Evolutionary conservation across 75 land plant species (phyloP).

Genomic region (Sequoiadendron giganteum): DNA sequence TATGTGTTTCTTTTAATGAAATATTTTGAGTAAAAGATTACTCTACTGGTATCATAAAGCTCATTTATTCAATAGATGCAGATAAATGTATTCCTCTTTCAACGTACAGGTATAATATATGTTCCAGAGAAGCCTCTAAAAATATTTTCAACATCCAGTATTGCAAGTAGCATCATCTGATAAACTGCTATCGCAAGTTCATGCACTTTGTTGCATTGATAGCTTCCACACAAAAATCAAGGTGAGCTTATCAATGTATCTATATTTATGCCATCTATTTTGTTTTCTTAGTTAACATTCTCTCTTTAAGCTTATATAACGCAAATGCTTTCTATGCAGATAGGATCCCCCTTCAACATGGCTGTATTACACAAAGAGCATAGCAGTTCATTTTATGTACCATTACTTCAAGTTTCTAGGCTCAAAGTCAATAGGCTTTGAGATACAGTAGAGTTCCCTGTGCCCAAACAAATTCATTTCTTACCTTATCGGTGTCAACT

Average conservation of each 20-base stretch:
- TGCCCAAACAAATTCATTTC: neutral
- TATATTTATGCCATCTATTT: neutral
- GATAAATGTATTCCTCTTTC: neutral
- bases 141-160: slow-evolving; percentile 80
- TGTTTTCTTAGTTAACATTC: neutral
- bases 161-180: slow-evolving; percentile 61
- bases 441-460: slow-evolving; percentile 3
- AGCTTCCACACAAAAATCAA: neutral
- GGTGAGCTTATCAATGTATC: neutral
- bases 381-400: neutral
- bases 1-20: neutral
- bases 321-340: neutral
- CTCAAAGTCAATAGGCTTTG: neutral
- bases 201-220: neutral
- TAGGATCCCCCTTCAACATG: neutral
- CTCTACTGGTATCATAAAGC: neutral
- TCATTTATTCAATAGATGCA: neutral
- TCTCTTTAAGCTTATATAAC: neutral
- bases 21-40: neutral
- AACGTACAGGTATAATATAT: slow-evolving; percentile 65
- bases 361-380: neutral
- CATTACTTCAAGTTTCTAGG: neutral
- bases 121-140: slow-evolving; percentile 80
- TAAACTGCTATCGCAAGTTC: neutral
- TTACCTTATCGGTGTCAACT: neutral